Percentiles rank a stretch among this genome's conserved stretches.
These are phyloP conservation scores for Pestalotiopsis sp. DNA, from an alignment of 2,329 filamentous ascomycete genomes.

Conservation along the genomic window DNA sequence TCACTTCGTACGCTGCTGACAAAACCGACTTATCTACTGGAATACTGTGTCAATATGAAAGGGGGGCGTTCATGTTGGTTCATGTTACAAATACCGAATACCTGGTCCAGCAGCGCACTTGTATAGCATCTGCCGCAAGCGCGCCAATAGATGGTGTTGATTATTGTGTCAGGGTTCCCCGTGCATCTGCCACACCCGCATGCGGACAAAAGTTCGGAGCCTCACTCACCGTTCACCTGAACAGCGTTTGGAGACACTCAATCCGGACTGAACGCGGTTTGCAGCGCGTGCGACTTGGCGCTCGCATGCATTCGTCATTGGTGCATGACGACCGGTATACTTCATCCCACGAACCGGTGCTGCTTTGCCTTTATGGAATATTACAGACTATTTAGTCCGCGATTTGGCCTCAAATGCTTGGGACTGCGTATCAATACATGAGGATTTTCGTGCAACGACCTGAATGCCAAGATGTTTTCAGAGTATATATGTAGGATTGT, in stretches of 20 bases:
- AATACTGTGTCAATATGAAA: too few species aligned
- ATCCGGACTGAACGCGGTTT: neutral
- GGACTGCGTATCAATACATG: neutral
- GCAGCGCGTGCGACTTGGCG: neutral
- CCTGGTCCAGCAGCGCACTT: neutral
- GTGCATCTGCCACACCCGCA: neutral
- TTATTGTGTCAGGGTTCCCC: neutral
- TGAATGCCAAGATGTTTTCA: neutral
- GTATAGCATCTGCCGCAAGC: neutral
- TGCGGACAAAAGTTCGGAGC: neutral
- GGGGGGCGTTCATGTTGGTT: neutral
- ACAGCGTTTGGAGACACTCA: neutral
- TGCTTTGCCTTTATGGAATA: neutral
- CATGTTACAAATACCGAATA: neutral
- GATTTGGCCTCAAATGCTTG: neutral
- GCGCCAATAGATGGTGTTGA: neutral
- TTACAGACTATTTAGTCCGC: neutral
- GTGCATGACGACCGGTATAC: neutral
- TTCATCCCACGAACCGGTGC: neutral
- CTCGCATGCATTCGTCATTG: neutral
- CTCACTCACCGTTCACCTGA: neutral
- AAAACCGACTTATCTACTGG: too few species aligned
- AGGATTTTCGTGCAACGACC: neutral
- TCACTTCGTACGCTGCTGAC: too few species aligned
- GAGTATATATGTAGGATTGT: neutral